phyloP scores from a whole-genome alignment of 2,329 filamentous ascomycete species.

The Aspergillus caelatus region DNA sequence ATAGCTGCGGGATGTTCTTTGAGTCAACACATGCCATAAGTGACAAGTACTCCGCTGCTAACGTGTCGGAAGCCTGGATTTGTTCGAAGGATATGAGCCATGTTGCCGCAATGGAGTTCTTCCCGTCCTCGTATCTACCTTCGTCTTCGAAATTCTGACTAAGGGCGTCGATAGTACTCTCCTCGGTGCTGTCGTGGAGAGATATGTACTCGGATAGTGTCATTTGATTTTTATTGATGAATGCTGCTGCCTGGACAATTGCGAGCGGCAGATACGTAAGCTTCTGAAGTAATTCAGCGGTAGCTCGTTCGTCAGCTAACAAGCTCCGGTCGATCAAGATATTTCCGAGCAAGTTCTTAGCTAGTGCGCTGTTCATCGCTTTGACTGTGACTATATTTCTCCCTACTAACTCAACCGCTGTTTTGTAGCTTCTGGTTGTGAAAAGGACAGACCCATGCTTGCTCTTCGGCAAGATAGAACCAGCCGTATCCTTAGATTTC shows the following conservation, averaged over 20 bases:
- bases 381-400: neutral
- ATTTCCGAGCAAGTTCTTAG: neutral
- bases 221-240: neutral
- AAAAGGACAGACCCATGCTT: neutral
- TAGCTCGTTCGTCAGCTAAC: neutral
- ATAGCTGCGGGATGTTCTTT: neutral
- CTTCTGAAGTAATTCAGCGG: neutral
- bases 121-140: neutral
- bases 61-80: neutral
- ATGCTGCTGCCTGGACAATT: constrained; percentile 1
- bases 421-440: neutral
- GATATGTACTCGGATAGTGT: neutral
- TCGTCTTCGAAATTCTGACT: constrained; percentile 7
- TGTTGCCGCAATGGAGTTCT: neutral
- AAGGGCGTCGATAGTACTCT: neutral
- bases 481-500: neutral
- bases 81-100: constrained; percentile 5
- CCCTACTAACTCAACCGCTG: neutral
- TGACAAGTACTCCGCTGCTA: neutral
- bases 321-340: neutral
- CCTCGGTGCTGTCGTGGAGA: neutral
- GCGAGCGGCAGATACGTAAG: neutral
- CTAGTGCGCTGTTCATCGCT: neutral
- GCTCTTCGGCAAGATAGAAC: neutral
- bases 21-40: constrained; percentile 4